A percentile compares a stretch with the other conserved stretches of the same genome.
Evolutionary conservation across 805 yeast genomes (phyloP).

Genomic region (Saccharomycopsis lassenensis): DNA sequence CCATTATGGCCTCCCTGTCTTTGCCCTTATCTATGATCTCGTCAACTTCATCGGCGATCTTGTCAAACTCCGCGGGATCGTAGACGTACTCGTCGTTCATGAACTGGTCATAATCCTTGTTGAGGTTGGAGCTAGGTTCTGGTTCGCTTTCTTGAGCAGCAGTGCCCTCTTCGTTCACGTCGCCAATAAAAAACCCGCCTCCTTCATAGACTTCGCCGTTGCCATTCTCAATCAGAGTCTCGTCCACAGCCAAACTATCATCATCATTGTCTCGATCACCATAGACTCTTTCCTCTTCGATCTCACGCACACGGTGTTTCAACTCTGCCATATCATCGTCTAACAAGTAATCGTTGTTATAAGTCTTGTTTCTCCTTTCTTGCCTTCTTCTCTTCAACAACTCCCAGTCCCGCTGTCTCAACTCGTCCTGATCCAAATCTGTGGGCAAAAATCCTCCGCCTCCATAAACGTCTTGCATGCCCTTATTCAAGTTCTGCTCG

Average conservation of each 20-base stretch:
- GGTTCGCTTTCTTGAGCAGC: conserved; percentile 1
- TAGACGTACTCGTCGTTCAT: no score
- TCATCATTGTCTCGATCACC: conserved; percentile 11
- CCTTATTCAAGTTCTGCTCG: neutral
- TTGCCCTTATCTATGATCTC: conserved; percentile 4
- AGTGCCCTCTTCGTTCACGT: neutral
- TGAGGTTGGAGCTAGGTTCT: no score
- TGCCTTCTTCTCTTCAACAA: conserved; percentile 3
- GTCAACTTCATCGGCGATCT: conserved; percentile 6
- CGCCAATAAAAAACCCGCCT: conserved; percentile 22
- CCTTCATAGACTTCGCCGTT: conserved; percentile 16
- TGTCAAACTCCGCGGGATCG: conserved; percentile 5
- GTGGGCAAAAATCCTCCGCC: conserved; percentile 17
- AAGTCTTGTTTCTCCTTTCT: neutral
- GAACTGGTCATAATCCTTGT: no score
- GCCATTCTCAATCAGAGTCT: conserved; percentile 2
- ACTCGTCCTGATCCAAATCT: conserved; percentile 14
- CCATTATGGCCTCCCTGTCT: neutral
- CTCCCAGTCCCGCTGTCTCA: conserved; percentile 2
- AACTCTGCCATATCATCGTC: neutral
- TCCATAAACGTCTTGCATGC: conserved; percentile 6
- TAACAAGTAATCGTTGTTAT: conserved; percentile 1
- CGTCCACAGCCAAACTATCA: conserved; percentile 4
- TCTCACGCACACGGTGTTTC: neutral
- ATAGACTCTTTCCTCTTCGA: conserved; percentile 5